Percentiles rank a stretch among this genome's conserved stretches.
phyloP scores from a whole-genome alignment of 2,329 filamentous ascomycete genomes.

The Diplodia mutila region DNA sequence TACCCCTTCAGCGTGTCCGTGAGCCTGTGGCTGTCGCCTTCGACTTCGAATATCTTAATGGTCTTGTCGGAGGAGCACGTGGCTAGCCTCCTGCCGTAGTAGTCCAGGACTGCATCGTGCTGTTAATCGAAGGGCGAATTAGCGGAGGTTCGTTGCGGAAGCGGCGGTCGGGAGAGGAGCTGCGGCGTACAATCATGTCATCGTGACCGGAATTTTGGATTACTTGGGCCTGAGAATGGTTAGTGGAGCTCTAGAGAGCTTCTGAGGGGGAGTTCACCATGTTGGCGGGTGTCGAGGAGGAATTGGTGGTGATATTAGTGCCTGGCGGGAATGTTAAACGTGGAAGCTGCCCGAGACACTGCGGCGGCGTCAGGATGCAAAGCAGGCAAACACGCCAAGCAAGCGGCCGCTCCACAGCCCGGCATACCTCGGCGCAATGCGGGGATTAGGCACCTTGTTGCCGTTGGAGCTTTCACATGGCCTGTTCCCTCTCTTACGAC shows the following conservation, averaged over 20 bases:
- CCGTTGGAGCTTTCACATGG: conserved; percentile 24
- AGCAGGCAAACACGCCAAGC: conserved; percentile 20
- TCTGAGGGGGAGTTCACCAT: conserved; percentile 26
- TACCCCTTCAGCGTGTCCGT: conserved; percentile 95
- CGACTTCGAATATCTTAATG: conserved; percentile 99
- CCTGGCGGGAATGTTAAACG: conserved; percentile 22
- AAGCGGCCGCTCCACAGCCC: background rate
- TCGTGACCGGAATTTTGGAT: conserved; percentile 89
- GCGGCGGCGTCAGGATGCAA: conserved; percentile 20
- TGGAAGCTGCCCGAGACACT: conserved; percentile 22
- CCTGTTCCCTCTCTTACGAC: conserved; percentile 14
- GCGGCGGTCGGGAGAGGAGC: conserved; percentile 24
- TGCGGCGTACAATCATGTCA: conserved; percentile 93
- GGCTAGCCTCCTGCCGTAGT: conserved; percentile 93
- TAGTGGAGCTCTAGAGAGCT: conserved; percentile 11
- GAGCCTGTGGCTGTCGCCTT: conserved; percentile 86
- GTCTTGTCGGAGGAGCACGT: conserved; percentile 98
- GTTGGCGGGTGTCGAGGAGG: conserved; percentile 14
- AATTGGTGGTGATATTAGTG: conserved; percentile 17
- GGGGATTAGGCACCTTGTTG: conserved; percentile 17
- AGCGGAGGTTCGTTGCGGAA: conserved; percentile 24
- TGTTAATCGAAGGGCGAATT: conserved; percentile 29
- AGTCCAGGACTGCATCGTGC: conserved; percentile 98
- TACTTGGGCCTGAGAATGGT: conserved; percentile 66
- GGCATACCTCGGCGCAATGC: conserved; percentile 15